Conservation (phyloP, 2,329 filamentous ascomycete genomes). For the Diplodia scrobiculata region DNA sequence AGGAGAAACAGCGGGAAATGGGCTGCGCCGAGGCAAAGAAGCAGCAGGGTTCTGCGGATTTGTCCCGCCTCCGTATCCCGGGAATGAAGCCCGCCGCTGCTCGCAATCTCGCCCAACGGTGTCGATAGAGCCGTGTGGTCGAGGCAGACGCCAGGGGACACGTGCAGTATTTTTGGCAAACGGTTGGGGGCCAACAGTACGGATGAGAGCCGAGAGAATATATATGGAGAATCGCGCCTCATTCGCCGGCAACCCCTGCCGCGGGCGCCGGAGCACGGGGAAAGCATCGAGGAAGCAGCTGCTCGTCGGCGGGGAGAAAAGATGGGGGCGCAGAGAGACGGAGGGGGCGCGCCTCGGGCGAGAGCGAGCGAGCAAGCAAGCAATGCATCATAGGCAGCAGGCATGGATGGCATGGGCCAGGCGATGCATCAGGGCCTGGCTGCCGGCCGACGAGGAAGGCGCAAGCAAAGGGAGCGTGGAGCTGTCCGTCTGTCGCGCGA, state of each 20-base stretch:
- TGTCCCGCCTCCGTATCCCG: not conserved
- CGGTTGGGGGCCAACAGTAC: constrained; percentile 2
- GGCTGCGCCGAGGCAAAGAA: not conserved
- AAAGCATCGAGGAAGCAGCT: not conserved
- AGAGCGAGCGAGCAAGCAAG: not conserved
- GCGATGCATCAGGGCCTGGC: constrained; percentile 2
- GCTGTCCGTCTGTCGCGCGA: constrained; percentile 4
- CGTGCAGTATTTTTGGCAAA: constrained; percentile 1
- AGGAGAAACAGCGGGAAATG: not conserved
- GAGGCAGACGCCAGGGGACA: not conserved
- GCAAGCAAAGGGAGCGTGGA: not conserved
- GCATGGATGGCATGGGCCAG: constrained; percentile 15
- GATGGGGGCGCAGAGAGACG: too few species aligned
- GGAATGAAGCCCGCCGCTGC: not conserved
- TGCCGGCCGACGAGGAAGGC: too few species aligned
- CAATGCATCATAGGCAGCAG: not conserved
- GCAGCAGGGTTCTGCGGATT: not conserved
- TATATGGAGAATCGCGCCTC: constrained; percentile 3
- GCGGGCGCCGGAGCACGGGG: constrained; percentile 10
- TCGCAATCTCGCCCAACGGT: constrained; percentile 4
- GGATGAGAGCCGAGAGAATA: constrained; percentile 7
- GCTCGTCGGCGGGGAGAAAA: too few species aligned
- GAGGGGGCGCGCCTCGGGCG: not conserved
- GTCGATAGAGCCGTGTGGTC: not conserved
- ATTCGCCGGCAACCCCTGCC: too few species aligned